phyloP scores from a whole-genome alignment of 768 basidiomycete species.

The Mycena chlorophos region DNA sequence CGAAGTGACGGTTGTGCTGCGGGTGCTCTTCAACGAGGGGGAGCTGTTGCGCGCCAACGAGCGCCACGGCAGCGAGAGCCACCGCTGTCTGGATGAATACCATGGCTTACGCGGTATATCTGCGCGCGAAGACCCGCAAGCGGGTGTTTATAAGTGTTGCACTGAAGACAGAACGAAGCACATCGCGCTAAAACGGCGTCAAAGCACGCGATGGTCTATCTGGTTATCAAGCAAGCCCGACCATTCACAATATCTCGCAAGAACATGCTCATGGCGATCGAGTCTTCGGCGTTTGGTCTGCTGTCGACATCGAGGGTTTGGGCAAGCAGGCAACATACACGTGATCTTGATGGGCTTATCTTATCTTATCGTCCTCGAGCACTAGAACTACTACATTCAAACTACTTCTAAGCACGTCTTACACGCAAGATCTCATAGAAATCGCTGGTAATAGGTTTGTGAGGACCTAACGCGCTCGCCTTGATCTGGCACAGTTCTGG shows the following conservation, averaged over 20 bases:
- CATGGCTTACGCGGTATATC: background rate
- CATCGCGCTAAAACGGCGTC: slow-evolving; percentile 17
- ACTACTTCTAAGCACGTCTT: background rate
- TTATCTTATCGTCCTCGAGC: too few species aligned
- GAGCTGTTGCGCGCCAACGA: slow-evolving; percentile 11
- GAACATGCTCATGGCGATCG: background rate
- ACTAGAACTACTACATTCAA: too few species aligned
- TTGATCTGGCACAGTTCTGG: background rate
- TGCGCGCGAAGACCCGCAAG: background rate
- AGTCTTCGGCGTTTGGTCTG: too few species aligned
- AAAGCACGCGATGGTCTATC: slow-evolving; percentile 15
- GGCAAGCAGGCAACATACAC: too few species aligned
- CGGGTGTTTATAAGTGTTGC: slow-evolving; percentile 2
- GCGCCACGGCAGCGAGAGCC: background rate
- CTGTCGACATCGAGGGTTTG: too few species aligned
- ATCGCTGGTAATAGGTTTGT: background rate
- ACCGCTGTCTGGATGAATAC: background rate
- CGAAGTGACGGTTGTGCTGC: background rate
- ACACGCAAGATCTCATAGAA: background rate
- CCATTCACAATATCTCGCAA: background rate
- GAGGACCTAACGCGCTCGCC: background rate
- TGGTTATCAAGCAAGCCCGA: background rate
- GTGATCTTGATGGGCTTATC: too few species aligned
- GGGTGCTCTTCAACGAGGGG: background rate
- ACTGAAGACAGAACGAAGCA: background rate